Base-by-base conservation (phyloP, 2,329 filamentous ascomycete species). In the Pestalotiopsis fici region DNA sequence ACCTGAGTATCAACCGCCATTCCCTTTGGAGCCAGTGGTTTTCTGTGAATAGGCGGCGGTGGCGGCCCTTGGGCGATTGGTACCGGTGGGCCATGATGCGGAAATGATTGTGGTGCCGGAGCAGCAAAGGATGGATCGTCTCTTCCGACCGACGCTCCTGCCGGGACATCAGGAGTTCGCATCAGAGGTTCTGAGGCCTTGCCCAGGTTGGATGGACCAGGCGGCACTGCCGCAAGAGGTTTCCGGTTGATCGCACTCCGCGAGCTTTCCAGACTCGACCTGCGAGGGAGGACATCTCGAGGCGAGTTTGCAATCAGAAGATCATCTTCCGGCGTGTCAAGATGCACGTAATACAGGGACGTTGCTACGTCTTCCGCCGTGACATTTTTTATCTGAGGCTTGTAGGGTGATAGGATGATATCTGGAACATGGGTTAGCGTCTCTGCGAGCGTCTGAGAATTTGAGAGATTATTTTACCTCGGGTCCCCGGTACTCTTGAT, bases 301-400 rank as follows among this genome's bases (percentile, higher is more conserved):
- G 80, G 77, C 60, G 78, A 74, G 47, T 73, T 73, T 6, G 79
- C 76, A 27, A 72, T 72, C 18, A 83, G 77, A 37, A 81, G 76
- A 35, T 78, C 78, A 68, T 93, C 88, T 50, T 88, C 84, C 3
- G 88, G 87, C 1, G 86, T 84, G 68, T 93, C 87, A 50, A 97
- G 87, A 79, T 98, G 95, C 65, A 98, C 83, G 77, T 96, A 98
- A 81, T 98, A 99, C 4, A 99, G 86, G 15, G 92, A 97, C 74
- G 90, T 93, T 66, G 91, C 89, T 61, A 99, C 91, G 76, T 98
- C 95, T 77, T 95, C 91, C 57, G 88, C 90, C 0, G 94, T 97
- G 70, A 99, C 93, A 68, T 94, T 95, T 78, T 96, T 97, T 55
- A 91, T 86, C 64, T 93, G 90, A 2, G 96, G 96, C 77, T 97